phyloP scores from a whole-genome alignment of 371 early-diverging fungal genomes.

The Capillidium heterosporum region DNA sequence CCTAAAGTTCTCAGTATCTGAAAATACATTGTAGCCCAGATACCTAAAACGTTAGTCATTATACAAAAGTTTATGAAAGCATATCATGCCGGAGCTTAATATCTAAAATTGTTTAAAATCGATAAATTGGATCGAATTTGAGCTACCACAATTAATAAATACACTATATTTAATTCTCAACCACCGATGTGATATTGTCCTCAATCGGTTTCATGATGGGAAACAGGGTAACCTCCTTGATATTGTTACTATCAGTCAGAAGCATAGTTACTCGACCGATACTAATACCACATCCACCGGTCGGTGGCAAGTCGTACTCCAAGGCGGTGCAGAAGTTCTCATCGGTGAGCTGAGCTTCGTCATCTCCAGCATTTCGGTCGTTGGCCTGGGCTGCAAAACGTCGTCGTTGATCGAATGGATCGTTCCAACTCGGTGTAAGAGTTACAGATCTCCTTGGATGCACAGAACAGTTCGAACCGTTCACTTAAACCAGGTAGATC shows the following conservation, averaged over 20 bases:
- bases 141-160: too few species aligned
- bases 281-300: conserved; percentile 97
- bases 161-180: too few species aligned
- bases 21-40: too few species aligned
- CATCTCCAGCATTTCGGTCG: conserved; percentile 97
- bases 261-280: conserved; percentile 92
- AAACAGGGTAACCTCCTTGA: conserved; percentile 18
- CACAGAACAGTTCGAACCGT: conserved; percentile 98
- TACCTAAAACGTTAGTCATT: too few species aligned
- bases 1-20: too few species aligned
- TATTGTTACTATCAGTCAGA: conserved; percentile 63
- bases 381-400: conserved; percentile 94
- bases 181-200: too few species aligned
- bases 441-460: conserved; percentile 97
- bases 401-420: conserved; percentile 93
- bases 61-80: too few species aligned
- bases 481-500: conserved; percentile 84
- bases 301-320: conserved; percentile 98
- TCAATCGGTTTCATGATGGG: conserved; percentile 10
- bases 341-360: conserved; percentile 98
- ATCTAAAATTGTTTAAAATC: too few species aligned
- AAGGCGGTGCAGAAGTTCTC: conserved; percentile 95
- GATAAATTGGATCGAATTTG: too few species aligned
- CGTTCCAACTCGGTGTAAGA: conserved; percentile 98
- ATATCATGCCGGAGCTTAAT: too few species aligned